Base-by-base conservation (phyloP, 2,329 filamentous ascomycete species). In the Colletotrichum caudatum region DNA sequence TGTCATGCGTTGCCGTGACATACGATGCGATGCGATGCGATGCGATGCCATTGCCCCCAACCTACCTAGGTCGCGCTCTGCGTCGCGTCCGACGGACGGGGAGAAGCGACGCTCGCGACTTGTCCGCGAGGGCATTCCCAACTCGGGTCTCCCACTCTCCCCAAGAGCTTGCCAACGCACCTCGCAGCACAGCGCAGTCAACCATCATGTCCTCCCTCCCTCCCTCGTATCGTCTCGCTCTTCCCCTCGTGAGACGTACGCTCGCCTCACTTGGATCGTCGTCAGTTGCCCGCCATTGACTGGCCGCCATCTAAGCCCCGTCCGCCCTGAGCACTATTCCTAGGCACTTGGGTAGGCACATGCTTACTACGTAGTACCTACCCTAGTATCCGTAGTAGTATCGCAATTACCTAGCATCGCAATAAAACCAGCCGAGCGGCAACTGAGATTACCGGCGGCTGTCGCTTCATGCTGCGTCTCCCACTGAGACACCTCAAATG, bases 51-150 rank as follows among this genome's bases (percentile, higher is more conserved):
- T 58, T 48, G 48, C 57, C 23, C 23, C 14, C 29, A 14, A 11
- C 35, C 33, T 46, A 11, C 35, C 33, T 46, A 41, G 39, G 14
- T 48, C 26, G 11, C 39, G 39, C 48, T 60, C 64, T 50, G 41
- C 23, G n/a, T 48, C 51, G 50, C 50, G 63, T 57, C 63, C 20
- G 26, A 35, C 51, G 51, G n/a, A 12, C 8, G 20, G 44, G 50
- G 53, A 46, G 39, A 44, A 29, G 46, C 16, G 41, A 58, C 50
- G 23, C 33, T 59, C 73, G 60, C 69, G 60, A 64, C 50, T 54
- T 54, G 66, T 48, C 41, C 72, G 66, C 71, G 73, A 74, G 64
- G 73, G 66, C 71, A 73, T 74, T 73, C 64, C 71, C 71, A 69
- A 71, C 59, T 50, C 66, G 69, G 69, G 69, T 67, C 11, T 14